Evolutionary conservation across 1,139 yeast species (phyloP), one percentile per base, ranked within the genome.

Genomic region (Protomyces arabidopsidicola): DNA sequence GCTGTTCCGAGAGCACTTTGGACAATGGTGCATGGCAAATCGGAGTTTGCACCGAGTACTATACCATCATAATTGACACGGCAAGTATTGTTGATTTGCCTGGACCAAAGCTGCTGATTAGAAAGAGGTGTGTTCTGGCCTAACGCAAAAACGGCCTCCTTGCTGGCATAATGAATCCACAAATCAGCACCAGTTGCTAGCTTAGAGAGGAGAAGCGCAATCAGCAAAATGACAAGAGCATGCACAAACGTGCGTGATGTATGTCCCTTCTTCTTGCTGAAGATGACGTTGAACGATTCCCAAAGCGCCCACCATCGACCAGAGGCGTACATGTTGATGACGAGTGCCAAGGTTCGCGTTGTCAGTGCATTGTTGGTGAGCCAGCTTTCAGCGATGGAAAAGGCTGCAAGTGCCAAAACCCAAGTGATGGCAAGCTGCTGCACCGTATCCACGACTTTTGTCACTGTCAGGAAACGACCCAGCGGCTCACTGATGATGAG

Each of bases 231-330:
- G 2, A 14, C 14, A 10, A 52, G 42, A 3, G 55, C 55, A 9
- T 52, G 55, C 20, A 52, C 55, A 34, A 52, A 52, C 8, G 55
- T 27, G n/a, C 42, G 38, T 3, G 55, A 52, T 8, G 36, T 9
- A 20, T 52, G 24, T 14, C 39, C 55, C 18, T 18, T 24, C 42
- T 31, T 24, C 42, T 34, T 52, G 55, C 36, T 27, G 1, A 52
- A 20, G 6, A 34, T 14, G 55, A 52, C 55, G n/a, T 18, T 10
- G 24, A 18, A 42, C 2, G 55, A 31, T 9, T 52, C 55, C 34
- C 36, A 52, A 10, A 52, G 55, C n/a, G 55, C 36, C 55, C 55
- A 52, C 55, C 55, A 52, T 10, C 55, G 55, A 3, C 55, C 55
- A n/a, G 42, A 31, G 9, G 55, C 55, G 20, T 52, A 52, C 55